Evolutionary conservation across 2,329 filamentous ascomycete genomes (phyloP).

Genomic region (Colletotrichum trifolii): DNA sequence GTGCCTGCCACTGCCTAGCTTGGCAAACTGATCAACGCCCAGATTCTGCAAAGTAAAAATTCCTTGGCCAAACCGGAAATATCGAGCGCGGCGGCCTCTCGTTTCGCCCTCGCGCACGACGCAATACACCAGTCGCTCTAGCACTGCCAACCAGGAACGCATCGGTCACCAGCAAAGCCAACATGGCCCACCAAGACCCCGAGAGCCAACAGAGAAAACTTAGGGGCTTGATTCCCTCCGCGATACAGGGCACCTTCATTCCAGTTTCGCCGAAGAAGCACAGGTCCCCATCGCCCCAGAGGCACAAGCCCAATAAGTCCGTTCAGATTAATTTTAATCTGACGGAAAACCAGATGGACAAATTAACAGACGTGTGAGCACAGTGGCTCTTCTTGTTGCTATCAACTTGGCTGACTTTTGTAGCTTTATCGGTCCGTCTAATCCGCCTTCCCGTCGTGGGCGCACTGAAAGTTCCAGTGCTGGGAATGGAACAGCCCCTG

Average conservation of each 20-base stretch:
- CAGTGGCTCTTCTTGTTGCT: not conserved
- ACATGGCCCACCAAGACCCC: constrained; percentile 15
- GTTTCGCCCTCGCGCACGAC: no score
- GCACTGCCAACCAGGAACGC: not conserved
- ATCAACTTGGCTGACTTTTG: constrained; percentile 27
- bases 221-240: constrained; percentile 22
- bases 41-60: no score
- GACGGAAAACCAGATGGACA: constrained; percentile 61
- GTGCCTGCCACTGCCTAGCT: not conserved
- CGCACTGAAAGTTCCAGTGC: constrained; percentile 38
- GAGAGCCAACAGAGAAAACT: constrained; percentile 27
- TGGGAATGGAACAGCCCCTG: constrained; percentile 33
- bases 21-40: no score
- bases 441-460: constrained; percentile 41
- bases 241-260: constrained; percentile 53
- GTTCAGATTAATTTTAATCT: constrained; percentile 60
- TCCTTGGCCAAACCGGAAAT: no score
- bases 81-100: no score
- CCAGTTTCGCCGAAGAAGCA: constrained; percentile 47
- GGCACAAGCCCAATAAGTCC: constrained; percentile 48
- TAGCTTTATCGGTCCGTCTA: constrained; percentile 49
- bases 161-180: constrained; percentile 11
- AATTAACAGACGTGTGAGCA: constrained; percentile 57
- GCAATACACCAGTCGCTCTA: no score
- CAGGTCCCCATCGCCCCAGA: constrained; percentile 49